Evolutionary conservation across 2,329 filamentous ascomycete species (phyloP).

Genomic region (Beauveria australis): DNA sequence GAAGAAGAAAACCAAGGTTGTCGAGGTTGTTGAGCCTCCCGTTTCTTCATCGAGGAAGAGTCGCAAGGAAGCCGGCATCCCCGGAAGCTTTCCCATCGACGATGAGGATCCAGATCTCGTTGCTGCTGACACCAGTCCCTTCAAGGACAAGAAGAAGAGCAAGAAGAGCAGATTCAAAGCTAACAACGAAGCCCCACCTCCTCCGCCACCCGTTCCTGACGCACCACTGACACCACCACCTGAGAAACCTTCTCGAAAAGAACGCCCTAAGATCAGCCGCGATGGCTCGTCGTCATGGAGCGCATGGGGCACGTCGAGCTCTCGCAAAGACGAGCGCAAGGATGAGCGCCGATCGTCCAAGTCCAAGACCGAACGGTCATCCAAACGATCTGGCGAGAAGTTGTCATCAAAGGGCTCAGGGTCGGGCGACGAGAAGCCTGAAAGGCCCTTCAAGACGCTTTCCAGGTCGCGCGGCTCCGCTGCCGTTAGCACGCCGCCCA

Average conservation of each 20-base stretch:
- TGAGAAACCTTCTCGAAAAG: conserved; percentile 58
- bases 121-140: conserved; percentile 10
- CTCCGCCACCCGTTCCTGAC: conserved; percentile 36
- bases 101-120: conserved; percentile 32
- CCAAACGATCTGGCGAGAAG: conserved; percentile 47
- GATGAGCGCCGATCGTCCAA: conserved; percentile 51
- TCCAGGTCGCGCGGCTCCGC: conserved; percentile 57
- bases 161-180: conserved; percentile 34
- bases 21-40: conserved; percentile 20
- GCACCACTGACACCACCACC: conserved; percentile 44
- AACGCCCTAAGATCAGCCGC: conserved; percentile 68
- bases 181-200: conserved; percentile 21
- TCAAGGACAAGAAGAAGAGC: conserved; percentile 31
- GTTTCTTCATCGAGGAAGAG: conserved; percentile 26
- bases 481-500: conserved; percentile 59
- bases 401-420: conserved; percentile 59
- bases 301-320: conserved; percentile 54
- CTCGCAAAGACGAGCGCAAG: conserved; percentile 24
- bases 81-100: conserved; percentile 51
- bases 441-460: conserved; percentile 53
- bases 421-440: conserved; percentile 49
- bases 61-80: conserved; percentile 30
- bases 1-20: conserved; percentile 28
- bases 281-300: conserved; percentile 65
- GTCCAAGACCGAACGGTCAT: conserved; percentile 55